Conservation (phyloP, 169 alveolate genomes). For the Cyclospora cayetanensis region DNA sequence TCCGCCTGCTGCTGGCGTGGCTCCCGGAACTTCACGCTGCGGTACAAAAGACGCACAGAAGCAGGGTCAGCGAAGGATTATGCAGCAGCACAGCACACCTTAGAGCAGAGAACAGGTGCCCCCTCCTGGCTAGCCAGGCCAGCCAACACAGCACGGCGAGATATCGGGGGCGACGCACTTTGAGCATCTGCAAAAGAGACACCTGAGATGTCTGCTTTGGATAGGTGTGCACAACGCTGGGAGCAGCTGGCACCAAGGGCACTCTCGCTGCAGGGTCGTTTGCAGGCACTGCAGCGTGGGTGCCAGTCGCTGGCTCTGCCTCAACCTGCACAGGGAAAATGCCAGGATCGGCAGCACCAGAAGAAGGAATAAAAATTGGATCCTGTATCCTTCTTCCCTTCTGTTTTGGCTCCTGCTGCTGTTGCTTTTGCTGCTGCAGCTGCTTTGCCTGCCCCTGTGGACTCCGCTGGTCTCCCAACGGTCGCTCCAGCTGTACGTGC, state of each 20-base stretch:
- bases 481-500: background rate
- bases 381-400: too few species aligned
- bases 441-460: background rate
- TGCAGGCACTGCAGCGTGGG: background rate
- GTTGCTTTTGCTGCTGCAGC: slow-evolving; percentile 30
- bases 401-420: slow-evolving; percentile 25
- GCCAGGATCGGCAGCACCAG: too few species aligned
- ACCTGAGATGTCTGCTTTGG: background rate
- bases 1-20: background rate
- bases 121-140: background rate
- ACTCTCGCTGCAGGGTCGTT: background rate
- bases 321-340: too few species aligned
- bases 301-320: too few species aligned
- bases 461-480: background rate
- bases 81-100: background rate
- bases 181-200: slow-evolving; percentile 29
- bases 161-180: background rate
- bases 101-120: background rate
- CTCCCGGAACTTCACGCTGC: slow-evolving; percentile 24
- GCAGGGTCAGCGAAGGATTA: background rate
- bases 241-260: background rate
- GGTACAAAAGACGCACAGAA: background rate
- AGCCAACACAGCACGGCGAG: background rate
- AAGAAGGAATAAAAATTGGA: too few species aligned
- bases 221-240: background rate